phyloP scores from a whole-genome alignment of 1,139 yeast genomes.

The Sugiyamaella pinicola region DNA sequence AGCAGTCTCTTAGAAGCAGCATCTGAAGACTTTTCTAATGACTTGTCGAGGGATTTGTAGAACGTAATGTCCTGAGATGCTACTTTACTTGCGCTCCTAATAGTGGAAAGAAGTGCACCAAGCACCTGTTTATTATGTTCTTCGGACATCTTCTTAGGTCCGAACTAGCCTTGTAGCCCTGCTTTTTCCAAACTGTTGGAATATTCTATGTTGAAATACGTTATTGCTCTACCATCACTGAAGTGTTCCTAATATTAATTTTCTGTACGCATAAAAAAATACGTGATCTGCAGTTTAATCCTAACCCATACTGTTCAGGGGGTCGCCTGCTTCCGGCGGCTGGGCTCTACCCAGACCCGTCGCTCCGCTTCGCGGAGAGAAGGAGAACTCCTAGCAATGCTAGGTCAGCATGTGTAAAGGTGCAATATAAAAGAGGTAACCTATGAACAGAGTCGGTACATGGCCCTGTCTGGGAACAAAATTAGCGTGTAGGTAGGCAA shows the following conservation, averaged over 20 bases:
- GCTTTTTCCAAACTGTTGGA: no score
- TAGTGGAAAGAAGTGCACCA: conserved; percentile 43
- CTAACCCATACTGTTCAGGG: conserved; percentile 7
- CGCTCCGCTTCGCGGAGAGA: conserved; percentile 3
- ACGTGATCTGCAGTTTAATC: not conserved
- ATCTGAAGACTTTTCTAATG: conserved; percentile 50
- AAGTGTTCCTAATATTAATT: not conserved
- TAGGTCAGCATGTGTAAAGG: no score
- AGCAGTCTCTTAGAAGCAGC: conserved; percentile 51
- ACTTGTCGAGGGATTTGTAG: conserved; percentile 65
- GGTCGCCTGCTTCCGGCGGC: conserved; percentile 1
- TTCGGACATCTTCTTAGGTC: no score
- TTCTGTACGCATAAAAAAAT: conserved; percentile 12
- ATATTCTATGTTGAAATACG: not conserved
- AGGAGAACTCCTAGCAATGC: not conserved
- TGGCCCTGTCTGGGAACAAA: no score
- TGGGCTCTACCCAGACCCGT: conserved; percentile 7
- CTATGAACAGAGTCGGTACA: no score
- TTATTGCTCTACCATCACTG: not conserved
- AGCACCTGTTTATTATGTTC: conserved; percentile 31
- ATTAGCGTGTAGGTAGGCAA: no score
- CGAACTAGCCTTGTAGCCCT: no score
- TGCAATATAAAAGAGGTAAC: no score
- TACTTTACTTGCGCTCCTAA: conserved; percentile 70
- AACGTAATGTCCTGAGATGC: conserved; percentile 82